A percentile compares a stretch with the other conserved stretches of the same genome.
Conservation (phyloP, 164 flowering plant species). For the Dillenia turbinata region DNA sequence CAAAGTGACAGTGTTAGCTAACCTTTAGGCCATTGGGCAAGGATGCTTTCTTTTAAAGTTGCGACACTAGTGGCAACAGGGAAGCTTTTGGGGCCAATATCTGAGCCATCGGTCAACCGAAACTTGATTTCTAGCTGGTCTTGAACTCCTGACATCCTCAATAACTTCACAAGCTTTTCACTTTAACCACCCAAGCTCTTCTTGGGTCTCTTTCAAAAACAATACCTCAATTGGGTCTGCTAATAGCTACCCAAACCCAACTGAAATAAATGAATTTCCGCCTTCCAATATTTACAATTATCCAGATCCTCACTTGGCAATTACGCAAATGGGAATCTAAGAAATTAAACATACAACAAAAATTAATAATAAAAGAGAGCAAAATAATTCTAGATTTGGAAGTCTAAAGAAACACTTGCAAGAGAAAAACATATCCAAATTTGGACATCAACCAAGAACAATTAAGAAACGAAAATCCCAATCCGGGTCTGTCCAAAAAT, state of each 20-base stretch:
- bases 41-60: slow-evolving; percentile 69
- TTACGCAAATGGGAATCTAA: slow-evolving; percentile 5
- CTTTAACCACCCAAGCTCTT: slow-evolving; percentile 19
- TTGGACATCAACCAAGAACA: neutral
- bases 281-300: slow-evolving; percentile 2
- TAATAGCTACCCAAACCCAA: neutral
- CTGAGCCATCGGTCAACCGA: slow-evolving; percentile 72
- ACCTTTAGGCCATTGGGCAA: slow-evolving; percentile 97
- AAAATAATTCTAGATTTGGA: neutral
- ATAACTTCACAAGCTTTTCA: slow-evolving; percentile 5
- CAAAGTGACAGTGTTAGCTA: slow-evolving; percentile 5
- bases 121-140: slow-evolving; percentile 84
- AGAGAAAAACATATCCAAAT: neutral
- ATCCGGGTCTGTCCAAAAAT: slow-evolving; percentile 1
- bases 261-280: neutral
- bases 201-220: slow-evolving; percentile 7
- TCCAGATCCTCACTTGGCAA: neutral
- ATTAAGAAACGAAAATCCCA: neutral
- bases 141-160: slow-evolving; percentile 58
- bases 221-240: neutral
- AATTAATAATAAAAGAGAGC: neutral
- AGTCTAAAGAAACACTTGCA: neutral
- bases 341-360: neutral
- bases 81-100: slow-evolving; percentile 76
- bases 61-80: slow-evolving; percentile 67